These are phyloP conservation scores for Scenedesmus sp. DNA, from an alignment of 163 green algal genomes.

Conservation along the genomic window DNA sequence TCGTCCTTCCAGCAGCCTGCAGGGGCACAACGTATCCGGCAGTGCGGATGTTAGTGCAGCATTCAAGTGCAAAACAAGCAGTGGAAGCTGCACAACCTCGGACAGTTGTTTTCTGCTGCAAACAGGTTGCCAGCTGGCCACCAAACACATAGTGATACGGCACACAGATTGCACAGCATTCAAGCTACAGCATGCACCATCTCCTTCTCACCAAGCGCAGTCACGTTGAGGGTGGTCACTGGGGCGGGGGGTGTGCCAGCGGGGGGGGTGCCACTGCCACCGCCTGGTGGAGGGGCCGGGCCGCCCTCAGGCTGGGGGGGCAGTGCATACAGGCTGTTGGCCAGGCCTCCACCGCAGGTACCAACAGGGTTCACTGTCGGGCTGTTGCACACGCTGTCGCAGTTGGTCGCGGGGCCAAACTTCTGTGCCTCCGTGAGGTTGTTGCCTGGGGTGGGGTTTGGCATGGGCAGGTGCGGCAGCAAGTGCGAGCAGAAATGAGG, in stretches of 20 bases:
- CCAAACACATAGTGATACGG: too few species aligned
- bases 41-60: neutral
- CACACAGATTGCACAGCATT: too few species aligned
- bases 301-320: neutral
- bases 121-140: too few species aligned
- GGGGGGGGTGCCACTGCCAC: neutral
- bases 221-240: neutral
- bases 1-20: conserved; percentile 1
- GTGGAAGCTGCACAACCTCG: too few species aligned
- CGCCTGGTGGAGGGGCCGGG: neutral
- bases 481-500: neutral
- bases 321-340: conserved; percentile 13
- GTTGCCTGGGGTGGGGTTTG: neutral
- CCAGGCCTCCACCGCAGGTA: neutral
- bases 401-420: neutral
- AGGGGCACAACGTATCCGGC: neutral
- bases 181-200: neutral
- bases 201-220: neutral
- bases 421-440: conserved; percentile 1
- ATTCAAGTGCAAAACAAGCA: too few species aligned
- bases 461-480: too few species aligned
- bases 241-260: neutral
- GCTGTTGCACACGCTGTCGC: neutral
- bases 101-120: too few species aligned
- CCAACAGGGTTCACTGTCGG: neutral